Evolutionary conservation across 2,329 filamentous ascomycete species (phyloP).

Genomic region (Phialemonium atrogriseum): DNA sequence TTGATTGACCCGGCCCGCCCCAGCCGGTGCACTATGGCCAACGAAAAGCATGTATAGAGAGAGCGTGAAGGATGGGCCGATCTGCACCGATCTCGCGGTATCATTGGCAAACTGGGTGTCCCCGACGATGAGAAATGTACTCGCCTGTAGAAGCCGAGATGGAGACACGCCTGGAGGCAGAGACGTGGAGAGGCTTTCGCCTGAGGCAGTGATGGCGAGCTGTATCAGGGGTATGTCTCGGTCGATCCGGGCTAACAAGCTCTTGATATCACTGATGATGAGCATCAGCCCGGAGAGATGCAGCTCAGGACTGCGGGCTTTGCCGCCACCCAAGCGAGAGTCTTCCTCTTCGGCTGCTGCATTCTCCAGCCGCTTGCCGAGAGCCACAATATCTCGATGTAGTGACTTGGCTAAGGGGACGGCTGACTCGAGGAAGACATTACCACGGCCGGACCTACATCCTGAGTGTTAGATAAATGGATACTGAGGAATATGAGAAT

Average conservation of each 20-base stretch:
- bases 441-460: slow-evolving; percentile 40
- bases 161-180: slow-evolving; percentile 80
- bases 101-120: slow-evolving; percentile 72
- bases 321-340: slow-evolving; percentile 30
- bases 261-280: slow-evolving; percentile 69
- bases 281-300: slow-evolving; percentile 57
- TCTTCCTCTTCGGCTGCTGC: slow-evolving; percentile 58
- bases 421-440: slow-evolving; percentile 67
- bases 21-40: slow-evolving; percentile 47
- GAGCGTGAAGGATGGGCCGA: slow-evolving; percentile 78
- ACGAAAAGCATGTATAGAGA: slow-evolving; percentile 94
- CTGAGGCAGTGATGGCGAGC: slow-evolving; percentile 87
- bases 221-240: slow-evolving; percentile 88
- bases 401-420: slow-evolving; percentile 75
- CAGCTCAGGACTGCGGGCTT: slow-evolving; percentile 40
- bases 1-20: not conserved
- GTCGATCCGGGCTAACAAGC: slow-evolving; percentile 71
- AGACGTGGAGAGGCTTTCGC: slow-evolving; percentile 73
- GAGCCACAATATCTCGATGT: slow-evolving; percentile 70
- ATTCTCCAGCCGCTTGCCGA: slow-evolving; percentile 67
- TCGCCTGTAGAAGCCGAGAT: slow-evolving; percentile 84
- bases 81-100: slow-evolving; percentile 59
- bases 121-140: slow-evolving; percentile 78
- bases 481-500: slow-evolving; percentile 1
- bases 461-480: not conserved